Evolutionary conservation across 2,329 filamentous ascomycete species (phyloP), one percentile per base, ranked within the genome.

Genomic region (Xylariaceae sp.): DNA sequence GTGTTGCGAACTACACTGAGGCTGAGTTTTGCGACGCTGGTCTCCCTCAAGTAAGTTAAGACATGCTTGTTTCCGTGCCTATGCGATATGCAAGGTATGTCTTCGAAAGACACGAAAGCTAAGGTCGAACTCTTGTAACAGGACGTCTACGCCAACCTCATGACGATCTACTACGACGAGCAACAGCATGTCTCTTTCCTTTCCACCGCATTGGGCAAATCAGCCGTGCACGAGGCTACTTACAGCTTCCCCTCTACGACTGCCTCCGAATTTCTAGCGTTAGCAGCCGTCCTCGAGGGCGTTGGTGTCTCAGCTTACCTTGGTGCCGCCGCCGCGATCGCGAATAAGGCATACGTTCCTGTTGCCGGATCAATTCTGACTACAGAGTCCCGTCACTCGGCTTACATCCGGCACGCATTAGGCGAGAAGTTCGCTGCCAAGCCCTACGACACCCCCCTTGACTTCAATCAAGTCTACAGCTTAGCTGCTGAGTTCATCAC

Each of bases 151-250:
- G 11, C 3, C 34, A 37, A 37, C 34, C 34, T 37, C 14, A 37
- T 16, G 34, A 37, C 34, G 12, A 37, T 37, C 34, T 37, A 37
- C 34, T 37, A 37, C 14, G 34, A 37, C 34, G 34, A 37, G 14
- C 34, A 37, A 19, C 34, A 37, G 20, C 34, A 37, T 19, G 34
- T 37, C 34, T 19, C 16, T 12, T 37, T 37, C 34, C 34, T 37
- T 3, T 14, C 34, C 3, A 21, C 16, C 34, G 34, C 34, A 21
- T 12, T 37, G 5, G 34, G 34, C 34, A 21, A 6, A 3, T 3
- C n/a, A 17, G 34, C 34, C 14, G 20, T 21, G 3, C n/a, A 37
- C 5, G 34, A 37, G 20, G 34, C 34, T 12, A 19, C 34, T 12
- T 37, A 37, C 34, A 19, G 20, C 34, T 37, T 37, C 34, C 34